Base-by-base conservation (phyloP, 768 basidiomycete genomes). In the Gloeophyllum trabeum region DNA sequence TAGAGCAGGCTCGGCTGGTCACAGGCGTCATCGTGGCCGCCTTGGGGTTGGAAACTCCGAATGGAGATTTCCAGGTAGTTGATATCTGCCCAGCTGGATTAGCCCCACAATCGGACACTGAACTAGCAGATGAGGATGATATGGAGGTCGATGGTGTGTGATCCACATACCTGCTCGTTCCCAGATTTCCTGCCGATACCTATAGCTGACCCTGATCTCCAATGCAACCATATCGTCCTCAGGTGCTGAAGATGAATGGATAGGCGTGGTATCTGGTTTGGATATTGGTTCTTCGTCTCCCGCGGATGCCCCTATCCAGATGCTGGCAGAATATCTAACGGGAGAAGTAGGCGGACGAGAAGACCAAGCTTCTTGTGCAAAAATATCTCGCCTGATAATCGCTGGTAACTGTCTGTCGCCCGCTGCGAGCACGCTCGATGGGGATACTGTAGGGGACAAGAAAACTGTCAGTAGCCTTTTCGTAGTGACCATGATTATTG, bases 11-110 rank as follows among this genome's bases (percentile, higher is more conserved):
- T 6, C 64, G 65, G 36, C 63, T 96, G 14, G 89, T 97, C 4
- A 98, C 94, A 6, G 94, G 96, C 1, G 77, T 97, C 20, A 88
- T 98, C 51, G 70, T 91, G 43, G 90, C 84, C 19, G 90, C 76
- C 0, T 71, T 99, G 16, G 96, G 96, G 6, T 80, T 86, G 56
- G 96, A 98, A 60, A 96, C 88, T 0, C 67, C 76, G 2, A 69
- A 68, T 24, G 96, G 96, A 4, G 91, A 96, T 47, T 99, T 98
- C 52, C 88, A 97, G 57, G 92, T 93, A 5, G 72, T 87, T 18
- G 94, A 98, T 60, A 59, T 85, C 6, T 93, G 91, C 60, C 85
- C 73, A 53, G 72, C 92, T 3, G 93, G 81, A 0, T 66, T 94
- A 62, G 82, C 94, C 6, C 78, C 81, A 2, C 79, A 86, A 49